Base-by-base conservation (phyloP, 257 asterid species). In the Solanum chaucha region DNA sequence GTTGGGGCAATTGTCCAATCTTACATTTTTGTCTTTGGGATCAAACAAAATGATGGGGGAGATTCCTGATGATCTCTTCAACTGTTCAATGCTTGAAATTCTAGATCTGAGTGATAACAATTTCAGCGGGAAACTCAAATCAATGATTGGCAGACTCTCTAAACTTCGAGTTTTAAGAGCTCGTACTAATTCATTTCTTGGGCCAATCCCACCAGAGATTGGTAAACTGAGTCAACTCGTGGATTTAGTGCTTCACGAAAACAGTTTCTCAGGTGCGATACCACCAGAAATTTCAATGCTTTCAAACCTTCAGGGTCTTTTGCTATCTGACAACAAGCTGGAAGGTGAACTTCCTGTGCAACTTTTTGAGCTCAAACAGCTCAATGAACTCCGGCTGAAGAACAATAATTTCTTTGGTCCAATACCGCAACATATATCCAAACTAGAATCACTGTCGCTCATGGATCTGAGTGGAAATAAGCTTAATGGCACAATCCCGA, bases 391-490 rank as follows among this genome's bases (percentile, higher is more conserved):
- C 82, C 93, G 85, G 36, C 20, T 96, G 90, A 89, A 89, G 87
- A 72, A 91, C 85, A 96, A 95, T 86, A 90, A 75, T 68, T 83
- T 96, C 11, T 64, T 61, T 0, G 98, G 98, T 13, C 91, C 90
- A 46, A 87, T 96, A 83, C 98, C 98, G 5, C 90, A 87, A 20
- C 89, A 91, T 9, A 83, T 94, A 58, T 90, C 95, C 5, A 86
- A 90, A 22, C 93, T 95, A 3, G 89, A 88, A 65, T 90, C 64
- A 6, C 93, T 96, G 73, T 87, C 97, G 22, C 64, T 77, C 88
- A 83, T 96, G 88, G 96, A 95, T 82, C 90, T 96, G 73, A 93
- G 97, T 34, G 90, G 93, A 67, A 96, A 96, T 93, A 86, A 85
- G 89, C 91, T 96, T 17, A 92, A 91, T n/a, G 98, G 99, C 67